phyloP scores from a whole-genome alignment of 441 rosid species.

The Croton setiger region DNA sequence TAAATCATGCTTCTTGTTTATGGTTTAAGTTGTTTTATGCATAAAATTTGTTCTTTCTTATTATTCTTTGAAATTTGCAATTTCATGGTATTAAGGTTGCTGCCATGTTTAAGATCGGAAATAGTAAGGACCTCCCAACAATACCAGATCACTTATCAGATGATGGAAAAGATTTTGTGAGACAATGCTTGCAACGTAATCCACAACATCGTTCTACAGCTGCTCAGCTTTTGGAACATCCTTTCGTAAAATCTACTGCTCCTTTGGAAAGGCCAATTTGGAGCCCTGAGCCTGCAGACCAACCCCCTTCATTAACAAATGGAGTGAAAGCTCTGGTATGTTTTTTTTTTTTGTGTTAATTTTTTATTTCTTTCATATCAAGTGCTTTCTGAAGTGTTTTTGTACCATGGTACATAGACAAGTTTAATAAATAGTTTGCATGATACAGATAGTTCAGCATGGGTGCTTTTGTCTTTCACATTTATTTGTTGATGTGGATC shows the following conservation, averaged over 20 bases:
- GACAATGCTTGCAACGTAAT: constrained; percentile 78
- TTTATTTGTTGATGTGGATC: neutral
- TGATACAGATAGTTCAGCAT: neutral
- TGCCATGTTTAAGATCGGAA: constrained; percentile 99
- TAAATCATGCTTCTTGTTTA: neutral
- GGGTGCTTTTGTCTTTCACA: neutral
- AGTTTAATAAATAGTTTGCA: neutral
- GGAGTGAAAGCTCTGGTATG: constrained; percentile 51
- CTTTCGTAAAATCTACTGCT: constrained; percentile 68
- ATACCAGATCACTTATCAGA: constrained; percentile 91
- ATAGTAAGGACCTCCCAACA: constrained; percentile 94
- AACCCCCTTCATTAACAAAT: constrained; percentile 41
- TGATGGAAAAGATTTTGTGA: constrained; percentile 90
- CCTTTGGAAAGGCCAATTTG: constrained; percentile 62
- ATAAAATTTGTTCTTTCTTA: neutral
- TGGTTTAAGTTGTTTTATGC: neutral
- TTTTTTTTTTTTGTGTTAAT: constrained; percentile 29
- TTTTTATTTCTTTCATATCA: constrained; percentile 14
- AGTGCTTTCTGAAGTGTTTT: constrained; percentile 6
- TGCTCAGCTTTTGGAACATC: constrained; percentile 71
- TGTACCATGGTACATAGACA: neutral
- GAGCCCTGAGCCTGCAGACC: constrained; percentile 41
- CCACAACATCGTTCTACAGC: constrained; percentile 84
- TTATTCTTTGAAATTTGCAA: constrained; percentile 9
- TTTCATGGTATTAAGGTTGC: constrained; percentile 29